Evolutionary conservation across 2,329 filamentous ascomycete species (phyloP), one percentile per base, ranked within the genome.

Genomic region (Trichoderma breve): DNA sequence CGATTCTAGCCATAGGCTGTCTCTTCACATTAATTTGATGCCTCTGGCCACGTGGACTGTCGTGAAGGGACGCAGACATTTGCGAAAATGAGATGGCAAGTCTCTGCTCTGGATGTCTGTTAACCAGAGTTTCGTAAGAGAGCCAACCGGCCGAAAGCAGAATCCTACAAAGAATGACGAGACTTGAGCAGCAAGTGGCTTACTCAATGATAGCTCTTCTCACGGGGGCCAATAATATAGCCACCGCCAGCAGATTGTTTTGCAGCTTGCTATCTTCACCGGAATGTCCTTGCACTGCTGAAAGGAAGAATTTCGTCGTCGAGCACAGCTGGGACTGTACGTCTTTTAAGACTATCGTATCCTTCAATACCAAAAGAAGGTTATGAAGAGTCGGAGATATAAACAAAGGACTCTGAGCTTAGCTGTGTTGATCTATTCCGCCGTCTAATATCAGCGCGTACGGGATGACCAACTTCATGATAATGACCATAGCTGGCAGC

Each of bases 341-440:
- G 7, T 21, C 47, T 34, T 32, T 32, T 65, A 28, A 34, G 43
- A 21, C 43, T 1, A 9, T n/a, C 32, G 12, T 24, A 11, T 6
- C 30, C 24, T 65, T 24, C 28, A 11, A 32, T 24, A 18, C 26
- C 26, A 32, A 2, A 21, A 30, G 15, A 15, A 8, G 9, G 32
- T 32, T 12, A 53, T 6, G 26, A 65, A 65, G 7, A 85, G 78
- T n/a, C 82, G 81, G n/a, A 81, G 77, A 72, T 84, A 84, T 74
- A 84, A 84, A 51, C 79, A 77, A 53, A 84, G 71, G 36, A 84
- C 82, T 62, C 81, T 83, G 36, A 83, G 75, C 71, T 84, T 84
- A 70, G 81, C 78, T 28, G 81, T 81, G 65, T 78, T 74, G 61
- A 82, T 78, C 14, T 77, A 77, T 15, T 43, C 39, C 15, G 79